phyloP scores from a whole-genome alignment of 441 rosid species.

The Syzygium syzygioides region DNA sequence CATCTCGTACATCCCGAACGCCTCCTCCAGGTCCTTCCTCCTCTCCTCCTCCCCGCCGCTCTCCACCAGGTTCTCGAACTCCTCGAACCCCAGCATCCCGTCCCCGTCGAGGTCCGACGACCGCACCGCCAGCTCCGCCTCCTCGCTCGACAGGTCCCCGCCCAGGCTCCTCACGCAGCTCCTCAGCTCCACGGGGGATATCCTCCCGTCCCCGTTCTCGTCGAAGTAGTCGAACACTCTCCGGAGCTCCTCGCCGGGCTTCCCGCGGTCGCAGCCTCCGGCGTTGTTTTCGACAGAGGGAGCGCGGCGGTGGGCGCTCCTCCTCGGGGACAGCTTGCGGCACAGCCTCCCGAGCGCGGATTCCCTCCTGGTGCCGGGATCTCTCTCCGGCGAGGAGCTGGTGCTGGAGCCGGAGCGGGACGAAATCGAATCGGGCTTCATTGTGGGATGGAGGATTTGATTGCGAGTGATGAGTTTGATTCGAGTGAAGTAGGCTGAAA shows the following conservation, averaged over 20 bases:
- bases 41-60: constrained; percentile 35
- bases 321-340: constrained; percentile 23
- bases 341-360: constrained; percentile 15
- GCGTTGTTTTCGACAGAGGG: background rate
- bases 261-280: background rate
- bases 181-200: constrained; percentile 45
- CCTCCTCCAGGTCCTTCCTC: constrained; percentile 31
- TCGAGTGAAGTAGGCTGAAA: background rate
- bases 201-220: constrained; percentile 47
- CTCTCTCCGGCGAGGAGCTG: background rate
- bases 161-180: constrained; percentile 40
- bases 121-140: constrained; percentile 42
- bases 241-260: constrained; percentile 23
- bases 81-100: constrained; percentile 43
- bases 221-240: constrained; percentile 52
- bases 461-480: background rate
- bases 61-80: constrained; percentile 48
- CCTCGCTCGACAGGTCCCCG: constrained; percentile 35
- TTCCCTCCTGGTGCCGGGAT: background rate
- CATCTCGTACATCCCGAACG: constrained; percentile 44
- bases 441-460: background rate
- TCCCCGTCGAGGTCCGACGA: constrained; percentile 45
- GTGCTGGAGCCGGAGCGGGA: background rate
- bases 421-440: background rate
- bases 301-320: background rate